Base-by-base conservation (phyloP, 2,329 filamentous ascomycete genomes). In the Bretziella fagacearum region DNA sequence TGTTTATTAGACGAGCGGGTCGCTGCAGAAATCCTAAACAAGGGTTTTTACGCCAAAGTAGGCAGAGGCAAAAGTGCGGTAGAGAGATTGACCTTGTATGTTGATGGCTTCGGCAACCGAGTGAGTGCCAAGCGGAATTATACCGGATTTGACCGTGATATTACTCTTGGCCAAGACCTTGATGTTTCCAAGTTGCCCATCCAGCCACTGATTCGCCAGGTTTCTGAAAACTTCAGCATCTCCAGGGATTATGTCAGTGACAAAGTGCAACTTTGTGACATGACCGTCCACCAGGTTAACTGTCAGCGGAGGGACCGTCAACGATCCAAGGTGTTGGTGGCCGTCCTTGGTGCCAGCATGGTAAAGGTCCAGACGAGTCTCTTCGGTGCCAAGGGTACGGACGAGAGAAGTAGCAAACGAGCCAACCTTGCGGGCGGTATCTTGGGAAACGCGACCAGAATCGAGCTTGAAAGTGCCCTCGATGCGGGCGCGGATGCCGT, bases 201-300 rank as follows among this genome's bases (percentile, higher is more conserved):
- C 77, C 51, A 98, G 65, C 79, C 85, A 96, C 60, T 94, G 82
- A 59, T 91, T 85, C 40, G 84, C 85, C 52, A 96, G 73, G 50
- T 72, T 73, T 51, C 84, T 79, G 54, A 95, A 77, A 4, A 79
- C 80, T 47, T 86, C 77, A 11, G 84, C 66, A 56, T 86, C 75
- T 25, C 86, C 87, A 22, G 85, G 81, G 30, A 72, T 66, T 32
- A 96, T 63, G 52, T 91, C 78, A 35, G 81, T 74, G 47, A 91
- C 63, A 55, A 96, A 79, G 56, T 95, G 83, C 49, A 96, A 66
- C 48, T 74, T 66, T 2, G 84, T 96, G 13, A 69, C 75, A 55
- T 84, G 74, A 8, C 84, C 83, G 57, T 93, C 82, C 41, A 81
- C 71, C 44, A 96, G 73, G 57, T 78, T 77, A 51, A 95, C 69